phyloP scores from a whole-genome alignment of 768 basidiomycete genomes.

The Russula olivacea region DNA sequence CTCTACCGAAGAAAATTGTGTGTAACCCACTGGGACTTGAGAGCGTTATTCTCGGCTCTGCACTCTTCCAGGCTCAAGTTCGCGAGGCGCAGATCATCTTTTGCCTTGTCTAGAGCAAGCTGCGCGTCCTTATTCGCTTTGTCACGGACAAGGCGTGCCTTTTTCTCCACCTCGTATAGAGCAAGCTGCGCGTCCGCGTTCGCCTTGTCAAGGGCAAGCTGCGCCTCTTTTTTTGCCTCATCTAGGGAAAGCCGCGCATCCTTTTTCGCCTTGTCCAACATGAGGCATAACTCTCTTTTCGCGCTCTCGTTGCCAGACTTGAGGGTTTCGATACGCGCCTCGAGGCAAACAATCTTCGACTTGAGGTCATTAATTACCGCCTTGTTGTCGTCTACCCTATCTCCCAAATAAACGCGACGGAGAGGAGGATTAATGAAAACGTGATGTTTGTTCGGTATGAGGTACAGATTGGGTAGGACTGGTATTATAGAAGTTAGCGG shows the following conservation, averaged over 20 bases:
- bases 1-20: not conserved
- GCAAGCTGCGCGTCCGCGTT: too few species aligned
- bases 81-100: not conserved
- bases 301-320: slow-evolving; percentile 12
- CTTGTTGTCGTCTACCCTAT: not conserved
- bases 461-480: slow-evolving; percentile 12
- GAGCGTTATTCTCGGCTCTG: not conserved
- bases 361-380: slow-evolving; percentile 6
- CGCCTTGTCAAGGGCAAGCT: too few species aligned
- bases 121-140: not conserved
- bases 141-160: too few species aligned
- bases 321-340: slow-evolving; percentile 4
- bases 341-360: not conserved
- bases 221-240: too few species aligned
- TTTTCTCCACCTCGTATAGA: too few species aligned
- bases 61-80: not conserved
- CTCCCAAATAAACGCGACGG: slow-evolving; percentile 17
- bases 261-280: not conserved
- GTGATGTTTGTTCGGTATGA: slow-evolving; percentile 19
- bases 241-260: too few species aligned
- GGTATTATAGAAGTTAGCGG: not conserved
- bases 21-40: not conserved
- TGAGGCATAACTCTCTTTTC: not conserved
- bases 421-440: slow-evolving; percentile 13
- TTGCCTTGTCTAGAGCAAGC: not conserved